Evolutionary conservation across 768 basidiomycete genomes (phyloP).

Genomic region (Thelephora aurantiotincta): DNA sequence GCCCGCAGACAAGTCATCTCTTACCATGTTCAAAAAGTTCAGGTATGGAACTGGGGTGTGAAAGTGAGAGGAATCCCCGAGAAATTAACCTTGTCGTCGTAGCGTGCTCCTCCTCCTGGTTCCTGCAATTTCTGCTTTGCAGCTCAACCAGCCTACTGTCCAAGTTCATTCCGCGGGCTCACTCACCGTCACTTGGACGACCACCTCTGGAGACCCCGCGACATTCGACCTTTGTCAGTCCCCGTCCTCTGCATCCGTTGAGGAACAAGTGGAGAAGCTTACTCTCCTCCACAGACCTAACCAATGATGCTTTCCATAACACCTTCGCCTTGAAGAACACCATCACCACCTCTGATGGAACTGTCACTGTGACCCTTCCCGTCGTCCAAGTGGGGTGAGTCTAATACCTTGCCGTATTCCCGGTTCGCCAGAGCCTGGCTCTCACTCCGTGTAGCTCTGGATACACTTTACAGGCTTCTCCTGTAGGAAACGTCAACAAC

Average conservation of each 20-base stretch:
- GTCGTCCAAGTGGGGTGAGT: conserved; percentile 33
- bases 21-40: conserved; percentile 20
- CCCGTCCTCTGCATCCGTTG: not conserved
- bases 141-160: conserved; percentile 22
- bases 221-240: conserved; percentile 10
- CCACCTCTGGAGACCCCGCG: conserved; percentile 27
- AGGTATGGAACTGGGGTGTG: conserved; percentile 18
- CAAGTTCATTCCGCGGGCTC: conserved; percentile 16
- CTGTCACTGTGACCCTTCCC: conserved; percentile 28
- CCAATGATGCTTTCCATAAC: conserved; percentile 36
- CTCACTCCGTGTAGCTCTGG: conserved; percentile 18
- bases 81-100: not conserved
- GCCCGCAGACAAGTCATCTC: conserved; percentile 6
- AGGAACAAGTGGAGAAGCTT: not conserved
- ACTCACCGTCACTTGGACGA: conserved; percentile 34
- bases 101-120: conserved; percentile 32
- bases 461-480: conserved; percentile 31
- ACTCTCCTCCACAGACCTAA: conserved; percentile 31
- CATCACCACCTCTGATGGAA: conserved; percentile 22
- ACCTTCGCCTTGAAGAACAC: conserved; percentile 42
- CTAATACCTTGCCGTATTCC: not conserved
- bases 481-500: conserved; percentile 23
- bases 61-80: not conserved
- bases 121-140: conserved; percentile 30
- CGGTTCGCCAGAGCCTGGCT: not conserved